Evolutionary conservation across 768 basidiomycete genomes (phyloP).

Genomic region (Lentinula sp.): DNA sequence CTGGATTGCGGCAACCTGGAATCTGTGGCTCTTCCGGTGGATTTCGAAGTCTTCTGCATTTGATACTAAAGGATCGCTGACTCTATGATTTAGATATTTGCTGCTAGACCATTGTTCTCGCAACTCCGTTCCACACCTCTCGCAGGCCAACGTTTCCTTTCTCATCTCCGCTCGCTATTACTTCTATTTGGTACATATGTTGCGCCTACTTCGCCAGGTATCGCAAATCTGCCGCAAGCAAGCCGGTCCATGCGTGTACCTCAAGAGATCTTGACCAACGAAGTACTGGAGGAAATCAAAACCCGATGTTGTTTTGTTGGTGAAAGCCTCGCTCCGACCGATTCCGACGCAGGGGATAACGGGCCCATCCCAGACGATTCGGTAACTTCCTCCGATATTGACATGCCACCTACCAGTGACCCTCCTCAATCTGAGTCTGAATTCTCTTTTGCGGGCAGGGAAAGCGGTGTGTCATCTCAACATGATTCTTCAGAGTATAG

Average conservation of each 20-base stretch:
- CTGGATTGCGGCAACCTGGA: constrained; percentile 92
- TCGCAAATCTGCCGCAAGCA: constrained; percentile 56
- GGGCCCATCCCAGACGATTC: constrained; percentile 15
- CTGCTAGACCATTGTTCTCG: constrained; percentile 81
- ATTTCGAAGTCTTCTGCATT: neutral
- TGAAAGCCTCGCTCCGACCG: constrained; percentile 35
- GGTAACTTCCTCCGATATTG: constrained; percentile 28
- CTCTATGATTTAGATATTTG: constrained; percentile 63
- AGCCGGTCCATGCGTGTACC: constrained; percentile 67
- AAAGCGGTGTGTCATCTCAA: constrained; percentile 43
- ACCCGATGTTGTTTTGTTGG: constrained; percentile 88
- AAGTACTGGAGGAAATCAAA: constrained; percentile 85
- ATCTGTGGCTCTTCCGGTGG: constrained; percentile 79
- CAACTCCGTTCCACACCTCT: constrained; percentile 80
- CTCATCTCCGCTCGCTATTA: constrained; percentile 76
- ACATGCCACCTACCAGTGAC: constrained; percentile 43
- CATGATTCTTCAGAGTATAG: constrained; percentile 57
- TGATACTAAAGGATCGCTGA: neutral
- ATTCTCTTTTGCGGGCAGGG: constrained; percentile 46
- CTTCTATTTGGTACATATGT: constrained; percentile 79
- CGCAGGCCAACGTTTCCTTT: constrained; percentile 77
- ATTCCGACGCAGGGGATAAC: constrained; percentile 25
- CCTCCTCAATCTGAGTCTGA: constrained; percentile 63
- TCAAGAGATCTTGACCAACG: constrained; percentile 70
- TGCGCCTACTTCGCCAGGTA: constrained; percentile 67